Evolutionary conservation across 345 rosid genomes (phyloP).

Genomic region (Erysimum cheiranthoides): DNA sequence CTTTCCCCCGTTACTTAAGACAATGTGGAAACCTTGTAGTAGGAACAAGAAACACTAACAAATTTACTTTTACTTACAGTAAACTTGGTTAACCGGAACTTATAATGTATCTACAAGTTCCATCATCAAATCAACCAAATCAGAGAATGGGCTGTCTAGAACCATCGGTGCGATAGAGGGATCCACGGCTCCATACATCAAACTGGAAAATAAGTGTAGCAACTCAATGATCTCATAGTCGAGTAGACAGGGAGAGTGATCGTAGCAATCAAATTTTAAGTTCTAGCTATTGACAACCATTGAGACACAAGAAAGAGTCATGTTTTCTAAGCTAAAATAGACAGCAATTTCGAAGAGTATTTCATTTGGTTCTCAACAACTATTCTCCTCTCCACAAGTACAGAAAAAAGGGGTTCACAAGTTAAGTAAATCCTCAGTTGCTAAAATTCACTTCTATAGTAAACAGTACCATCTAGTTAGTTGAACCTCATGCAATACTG

Average conservation of each 20-base stretch:
- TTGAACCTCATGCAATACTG: constrained; percentile 13
- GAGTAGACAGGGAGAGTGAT: constrained; percentile 10
- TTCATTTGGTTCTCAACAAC: neutral
- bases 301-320: constrained; percentile 5
- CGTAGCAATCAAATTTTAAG: neutral
- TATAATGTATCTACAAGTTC: constrained; percentile 92
- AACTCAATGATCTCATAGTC: constrained; percentile 18
- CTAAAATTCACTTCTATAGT: neutral
- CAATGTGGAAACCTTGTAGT: constrained; percentile 7
- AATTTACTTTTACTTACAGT: constrained; percentile 61
- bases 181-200: constrained; percentile 95
- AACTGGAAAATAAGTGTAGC: constrained; percentile 52
- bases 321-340: neutral
- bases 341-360: neutral
- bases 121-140: constrained; percentile 96
- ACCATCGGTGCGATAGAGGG: constrained; percentile 97
- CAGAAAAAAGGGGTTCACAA: neutral
- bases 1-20: constrained; percentile 43
- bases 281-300: neutral
- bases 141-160: constrained; percentile 94
- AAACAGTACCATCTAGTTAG: neutral
- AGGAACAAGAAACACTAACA: constrained; percentile 4
- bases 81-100: constrained; percentile 81
- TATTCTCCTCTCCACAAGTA: constrained; percentile 9
- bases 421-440: constrained; percentile 5